Conservation (phyloP, 2,329 filamentous ascomycete species). For the Botryosphaeria agaves region DNA sequence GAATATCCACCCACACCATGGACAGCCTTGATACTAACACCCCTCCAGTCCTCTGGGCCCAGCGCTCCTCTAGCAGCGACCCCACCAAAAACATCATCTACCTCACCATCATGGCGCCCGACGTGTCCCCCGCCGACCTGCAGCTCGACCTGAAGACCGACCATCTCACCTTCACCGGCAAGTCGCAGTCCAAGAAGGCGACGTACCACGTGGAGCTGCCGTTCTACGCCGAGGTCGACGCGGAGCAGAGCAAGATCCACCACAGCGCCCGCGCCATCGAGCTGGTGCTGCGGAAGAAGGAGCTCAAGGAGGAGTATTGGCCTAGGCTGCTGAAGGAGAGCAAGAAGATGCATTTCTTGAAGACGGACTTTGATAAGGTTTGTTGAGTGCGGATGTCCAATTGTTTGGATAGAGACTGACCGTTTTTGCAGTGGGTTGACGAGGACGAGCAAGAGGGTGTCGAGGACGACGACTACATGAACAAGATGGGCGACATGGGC, state of each 20-base stretch:
- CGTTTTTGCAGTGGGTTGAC: constrained; percentile 56
- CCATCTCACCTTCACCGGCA: constrained; percentile 63
- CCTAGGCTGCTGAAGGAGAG: constrained; percentile 79
- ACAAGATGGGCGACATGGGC: constrained; percentile 26
- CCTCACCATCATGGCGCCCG: constrained; percentile 76
- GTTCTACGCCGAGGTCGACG: constrained; percentile 82
- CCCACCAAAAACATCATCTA: constrained; percentile 86
- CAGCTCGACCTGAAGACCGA: constrained; percentile 72
- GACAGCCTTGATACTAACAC: constrained; percentile 6
- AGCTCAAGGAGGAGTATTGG: constrained; percentile 89
- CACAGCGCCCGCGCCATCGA: constrained; percentile 81
- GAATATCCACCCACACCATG: background rate
- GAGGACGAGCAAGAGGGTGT: constrained; percentile 96
- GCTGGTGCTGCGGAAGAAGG: constrained; percentile 92
- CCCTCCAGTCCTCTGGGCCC: constrained; percentile 77
- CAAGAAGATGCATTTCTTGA: constrained; percentile 86
- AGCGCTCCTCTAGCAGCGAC: constrained; percentile 73
- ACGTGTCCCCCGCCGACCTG: constrained; percentile 58
- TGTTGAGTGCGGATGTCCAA: constrained; percentile 8
- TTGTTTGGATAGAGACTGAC: background rate
- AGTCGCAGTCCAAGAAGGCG: constrained; percentile 68
- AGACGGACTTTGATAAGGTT: constrained; percentile 97
- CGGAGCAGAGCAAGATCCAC: constrained; percentile 65
- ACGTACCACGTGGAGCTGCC: constrained; percentile 76
- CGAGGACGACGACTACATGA: constrained; percentile 54